phyloP scores from a whole-genome alignment of 345 rosid species.

The Bruguiera parviflora region DNA sequence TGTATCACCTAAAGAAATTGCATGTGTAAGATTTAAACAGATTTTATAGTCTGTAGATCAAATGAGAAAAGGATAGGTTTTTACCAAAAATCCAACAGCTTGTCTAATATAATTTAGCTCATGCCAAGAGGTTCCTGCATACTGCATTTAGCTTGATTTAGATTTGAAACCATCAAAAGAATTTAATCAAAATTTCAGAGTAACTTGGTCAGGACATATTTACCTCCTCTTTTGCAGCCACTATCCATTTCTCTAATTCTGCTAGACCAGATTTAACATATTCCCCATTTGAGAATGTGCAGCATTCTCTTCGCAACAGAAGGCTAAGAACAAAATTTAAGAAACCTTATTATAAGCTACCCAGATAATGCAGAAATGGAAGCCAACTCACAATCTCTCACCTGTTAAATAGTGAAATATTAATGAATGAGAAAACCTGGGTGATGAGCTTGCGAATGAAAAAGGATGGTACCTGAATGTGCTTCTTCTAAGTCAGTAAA shows the following conservation, averaged over 20 bases:
- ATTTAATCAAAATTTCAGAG: slow-evolving; percentile 8
- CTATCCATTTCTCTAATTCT: slow-evolving; percentile 96
- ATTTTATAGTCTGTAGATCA: neutral
- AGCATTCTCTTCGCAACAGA: slow-evolving; percentile 92
- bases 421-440: slow-evolving; percentile 96
- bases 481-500: slow-evolving; percentile 24
- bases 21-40: slow-evolving; percentile 13
- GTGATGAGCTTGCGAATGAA: slow-evolving; percentile 94
- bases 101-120: slow-evolving; percentile 92
- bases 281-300: slow-evolving; percentile 97
- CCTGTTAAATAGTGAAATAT: slow-evolving; percentile 96
- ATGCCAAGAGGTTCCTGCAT: slow-evolving; percentile 98
- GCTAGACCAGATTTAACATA: slow-evolving; percentile 95
- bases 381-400: slow-evolving; percentile 21
- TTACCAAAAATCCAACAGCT: slow-evolving; percentile 98
- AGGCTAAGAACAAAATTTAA: slow-evolving; percentile 50
- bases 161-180: slow-evolving; percentile 9
- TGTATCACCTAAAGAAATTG: slow-evolving; percentile 72
- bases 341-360: slow-evolving; percentile 5
- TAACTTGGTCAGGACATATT: slow-evolving; percentile 11
- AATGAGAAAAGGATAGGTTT: slow-evolving; percentile 14
- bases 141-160: slow-evolving; percentile 48
- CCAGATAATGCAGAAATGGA: slow-evolving; percentile 5
- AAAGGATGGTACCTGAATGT: slow-evolving; percentile 81
- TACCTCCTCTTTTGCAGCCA: slow-evolving; percentile 80